A percentile compares a stretch with the other conserved stretches of the same genome.
Evolutionary conservation across 225 moss, liverwort and hornwort species (phyloP).

Genomic region (Asterella californica): DNA sequence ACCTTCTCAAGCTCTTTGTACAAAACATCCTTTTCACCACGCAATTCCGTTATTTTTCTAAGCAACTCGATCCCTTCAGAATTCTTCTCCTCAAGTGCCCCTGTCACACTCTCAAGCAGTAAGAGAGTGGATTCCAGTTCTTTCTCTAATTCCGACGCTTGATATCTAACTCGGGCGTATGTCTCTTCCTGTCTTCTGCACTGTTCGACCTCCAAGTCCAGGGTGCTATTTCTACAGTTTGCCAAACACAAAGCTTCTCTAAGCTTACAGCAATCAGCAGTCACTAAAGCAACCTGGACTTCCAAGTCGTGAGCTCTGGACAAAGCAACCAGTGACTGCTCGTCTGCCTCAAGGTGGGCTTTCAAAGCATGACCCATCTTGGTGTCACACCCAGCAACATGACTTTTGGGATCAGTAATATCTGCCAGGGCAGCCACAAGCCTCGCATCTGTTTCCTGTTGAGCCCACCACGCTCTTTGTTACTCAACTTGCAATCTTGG

Average conservation of each 20-base stretch:
- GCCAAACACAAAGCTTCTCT: conserved; percentile 30
- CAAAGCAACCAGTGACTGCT: conserved; percentile 33
- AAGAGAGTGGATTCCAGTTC: conserved; percentile 20
- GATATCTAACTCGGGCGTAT: conserved; percentile 15
- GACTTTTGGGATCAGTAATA: conserved; percentile 33
- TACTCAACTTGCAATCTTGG: conserved; percentile 64
- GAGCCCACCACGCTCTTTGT: conserved; percentile 68
- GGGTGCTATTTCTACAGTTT: conserved; percentile 20
- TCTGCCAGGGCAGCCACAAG: conserved; percentile 52
- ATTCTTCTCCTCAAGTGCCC: conserved; percentile 27
- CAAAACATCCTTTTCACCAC: conserved; percentile 23
- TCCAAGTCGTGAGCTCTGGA: conserved; percentile 36
- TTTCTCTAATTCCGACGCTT: conserved; percentile 25
- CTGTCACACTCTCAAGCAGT: conserved; percentile 21
- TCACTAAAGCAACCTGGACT: conserved; percentile 33
- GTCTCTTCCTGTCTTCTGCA: conserved; percentile 19
- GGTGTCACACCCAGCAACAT: conserved; percentile 38
- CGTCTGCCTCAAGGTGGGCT: conserved; percentile 35
- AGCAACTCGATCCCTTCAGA: conserved; percentile 21
- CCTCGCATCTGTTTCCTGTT: conserved; percentile 66
- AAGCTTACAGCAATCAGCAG: conserved; percentile 33
- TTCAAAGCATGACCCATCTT: conserved; percentile 44
- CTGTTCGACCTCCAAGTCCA: conserved; percentile 27
- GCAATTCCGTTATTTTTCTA: conserved; percentile 26
- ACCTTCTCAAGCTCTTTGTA: conserved; percentile 25